These are phyloP conservation scores for Emmonsiellopsis sp. DNA, from an alignment of 2,329 filamentous ascomycete species.

Conservation along the genomic window DNA sequence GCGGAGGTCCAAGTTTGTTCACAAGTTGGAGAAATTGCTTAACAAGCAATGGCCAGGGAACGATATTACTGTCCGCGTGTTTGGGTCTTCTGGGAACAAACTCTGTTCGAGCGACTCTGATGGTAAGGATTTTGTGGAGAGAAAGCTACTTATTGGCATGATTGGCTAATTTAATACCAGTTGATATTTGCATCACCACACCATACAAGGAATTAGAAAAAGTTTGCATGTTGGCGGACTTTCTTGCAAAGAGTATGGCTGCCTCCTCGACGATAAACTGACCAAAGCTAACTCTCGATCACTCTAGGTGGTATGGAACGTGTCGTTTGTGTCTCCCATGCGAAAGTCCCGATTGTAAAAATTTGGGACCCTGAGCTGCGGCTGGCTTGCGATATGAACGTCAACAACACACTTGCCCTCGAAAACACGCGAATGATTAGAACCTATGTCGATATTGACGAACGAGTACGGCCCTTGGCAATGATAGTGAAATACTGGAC, in stretches of 20 bases:
- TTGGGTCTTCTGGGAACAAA: slow-evolving; percentile 95
- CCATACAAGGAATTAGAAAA: slow-evolving; percentile 77
- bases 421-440: slow-evolving; percentile 98
- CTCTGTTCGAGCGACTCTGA: slow-evolving; percentile 94
- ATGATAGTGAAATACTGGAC: slow-evolving; percentile 99
- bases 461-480: slow-evolving; percentile 79
- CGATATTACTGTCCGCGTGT: slow-evolving; percentile 82
- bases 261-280: background rate
- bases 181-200: slow-evolving; percentile 96
- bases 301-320: slow-evolving; percentile 83
- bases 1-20: slow-evolving; percentile 66
- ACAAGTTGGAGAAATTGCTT: slow-evolving; percentile 78
- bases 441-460: slow-evolving; percentile 89
- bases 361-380: slow-evolving; percentile 92
- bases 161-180: slow-evolving; percentile 37
- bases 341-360: slow-evolving; percentile 97
- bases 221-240: slow-evolving; percentile 82
- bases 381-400: slow-evolving; percentile 93
- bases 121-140: slow-evolving; percentile 47
- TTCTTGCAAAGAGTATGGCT: slow-evolving; percentile 70
- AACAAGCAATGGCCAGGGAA: slow-evolving; percentile 87
- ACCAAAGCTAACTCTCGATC: slow-evolving; percentile 4
- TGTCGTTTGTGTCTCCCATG: slow-evolving; percentile 86
- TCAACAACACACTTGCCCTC: slow-evolving; percentile 90
- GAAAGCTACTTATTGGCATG: slow-evolving; percentile 15